phyloP scores from a whole-genome alignment of 2,329 filamentous ascomycete species.

The Trichoderma simmonsii region DNA sequence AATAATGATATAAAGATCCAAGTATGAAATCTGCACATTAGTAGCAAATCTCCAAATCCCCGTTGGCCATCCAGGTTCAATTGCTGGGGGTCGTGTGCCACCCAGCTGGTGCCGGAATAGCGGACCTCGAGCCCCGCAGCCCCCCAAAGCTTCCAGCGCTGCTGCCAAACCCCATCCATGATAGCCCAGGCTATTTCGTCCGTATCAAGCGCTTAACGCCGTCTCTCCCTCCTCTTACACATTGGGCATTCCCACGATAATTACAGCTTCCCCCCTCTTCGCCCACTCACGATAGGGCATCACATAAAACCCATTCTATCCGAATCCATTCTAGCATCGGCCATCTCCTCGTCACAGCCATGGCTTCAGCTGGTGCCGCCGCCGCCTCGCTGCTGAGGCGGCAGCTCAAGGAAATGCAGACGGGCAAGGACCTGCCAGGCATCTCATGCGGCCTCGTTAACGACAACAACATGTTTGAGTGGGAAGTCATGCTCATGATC shows the following conservation, averaged over 20 bases:
- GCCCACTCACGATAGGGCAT: background rate
- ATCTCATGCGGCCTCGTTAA: conserved; percentile 88
- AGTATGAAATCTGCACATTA: background rate
- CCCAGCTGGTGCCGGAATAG: conserved; percentile 7
- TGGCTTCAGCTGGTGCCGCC: conserved; percentile 45
- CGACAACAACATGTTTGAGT: conserved; percentile 88
- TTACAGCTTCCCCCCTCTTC: no score
- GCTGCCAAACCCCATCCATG: background rate
- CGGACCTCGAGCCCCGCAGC: background rate
- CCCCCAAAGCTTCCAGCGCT: background rate
- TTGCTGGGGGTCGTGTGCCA: background rate
- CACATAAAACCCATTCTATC: no score
- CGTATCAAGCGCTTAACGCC: background rate
- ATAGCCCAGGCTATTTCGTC: background rate
- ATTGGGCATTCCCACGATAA: background rate
- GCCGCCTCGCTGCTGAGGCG: conserved; percentile 72
- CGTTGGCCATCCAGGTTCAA: background rate
- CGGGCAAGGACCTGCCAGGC: conserved; percentile 83
- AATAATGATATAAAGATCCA: background rate
- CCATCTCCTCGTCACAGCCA: conserved; percentile 28
- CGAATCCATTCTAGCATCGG: background rate
- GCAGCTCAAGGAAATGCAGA: conserved; percentile 93
- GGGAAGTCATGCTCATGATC: conserved; percentile 99
- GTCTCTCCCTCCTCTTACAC: background rate
- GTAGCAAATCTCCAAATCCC: background rate